These are phyloP conservation scores for Xylariomycetidae sp. DNA, from an alignment of 2,329 filamentous ascomycete genomes.

Conservation along the genomic window DNA sequence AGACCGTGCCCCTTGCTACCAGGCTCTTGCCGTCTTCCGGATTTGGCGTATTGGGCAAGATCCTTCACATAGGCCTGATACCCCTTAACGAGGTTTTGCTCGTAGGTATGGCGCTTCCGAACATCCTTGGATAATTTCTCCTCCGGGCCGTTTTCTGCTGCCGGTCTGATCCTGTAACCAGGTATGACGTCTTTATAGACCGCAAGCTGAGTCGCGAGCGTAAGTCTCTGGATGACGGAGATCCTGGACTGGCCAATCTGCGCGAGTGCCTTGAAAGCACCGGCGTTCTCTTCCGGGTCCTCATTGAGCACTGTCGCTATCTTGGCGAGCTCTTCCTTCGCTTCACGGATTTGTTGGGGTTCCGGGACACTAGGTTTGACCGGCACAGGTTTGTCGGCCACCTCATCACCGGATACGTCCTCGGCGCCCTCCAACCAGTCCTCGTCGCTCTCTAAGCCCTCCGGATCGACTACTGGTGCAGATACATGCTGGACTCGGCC, in stretches of 20 bases:
- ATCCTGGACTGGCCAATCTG: conserved; percentile 68
- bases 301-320: conserved; percentile 80
- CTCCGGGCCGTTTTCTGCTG: conserved; percentile 67
- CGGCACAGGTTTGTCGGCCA: conserved; percentile 20
- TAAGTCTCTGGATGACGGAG: conserved; percentile 75
- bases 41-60: conserved; percentile 63
- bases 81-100: conserved; percentile 78
- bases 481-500: conserved; percentile 63
- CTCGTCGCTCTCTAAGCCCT: conserved; percentile 52
- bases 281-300: conserved; percentile 84
- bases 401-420: conserved; percentile 45
- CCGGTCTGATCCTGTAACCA: conserved; percentile 86
- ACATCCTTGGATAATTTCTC: conserved; percentile 92
- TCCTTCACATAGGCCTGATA: conserved; percentile 83
- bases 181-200: conserved; percentile 96
- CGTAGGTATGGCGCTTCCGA: conserved; percentile 73
- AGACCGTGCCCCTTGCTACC: conserved; percentile 45
- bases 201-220: conserved; percentile 78
- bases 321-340: conserved; percentile 88
- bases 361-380: conserved; percentile 64
- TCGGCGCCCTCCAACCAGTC: conserved; percentile 61
- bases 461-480: conserved; percentile 53
- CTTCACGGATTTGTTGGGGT: conserved; percentile 74
- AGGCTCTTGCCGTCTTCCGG: conserved; percentile 34
- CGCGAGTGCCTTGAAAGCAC: conserved; percentile 71